phyloP scores from a whole-genome alignment of 2,329 filamentous ascomycete genomes.

The Nemania sp. region DNA sequence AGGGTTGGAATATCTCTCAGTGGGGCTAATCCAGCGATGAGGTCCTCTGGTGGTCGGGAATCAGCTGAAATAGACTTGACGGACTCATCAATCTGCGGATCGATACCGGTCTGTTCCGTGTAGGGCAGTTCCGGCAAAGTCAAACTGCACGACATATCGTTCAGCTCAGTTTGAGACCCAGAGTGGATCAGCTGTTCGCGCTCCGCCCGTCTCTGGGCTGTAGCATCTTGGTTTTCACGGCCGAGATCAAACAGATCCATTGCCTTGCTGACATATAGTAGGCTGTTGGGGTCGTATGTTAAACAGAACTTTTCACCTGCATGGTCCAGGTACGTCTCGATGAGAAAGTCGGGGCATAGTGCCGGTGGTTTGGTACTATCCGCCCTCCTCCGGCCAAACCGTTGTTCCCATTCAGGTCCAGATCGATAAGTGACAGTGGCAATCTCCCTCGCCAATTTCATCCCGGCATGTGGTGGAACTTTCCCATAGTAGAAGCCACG shows the following conservation, averaged over 20 bases:
- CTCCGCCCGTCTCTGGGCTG: slow-evolving; percentile 63
- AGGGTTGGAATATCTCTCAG: slow-evolving; percentile 79
- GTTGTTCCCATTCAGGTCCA: slow-evolving; percentile 95
- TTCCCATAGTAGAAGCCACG: slow-evolving; percentile 89
- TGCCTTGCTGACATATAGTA: slow-evolving; percentile 95
- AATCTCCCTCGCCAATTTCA: slow-evolving; percentile 97
- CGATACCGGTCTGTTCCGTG: slow-evolving; percentile 70
- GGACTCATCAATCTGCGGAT: slow-evolving; percentile 42
- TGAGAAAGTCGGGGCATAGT: slow-evolving; percentile 94
- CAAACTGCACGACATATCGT: slow-evolving; percentile 69
- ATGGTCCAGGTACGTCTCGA: slow-evolving; percentile 97
- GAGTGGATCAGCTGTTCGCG: slow-evolving; percentile 61
- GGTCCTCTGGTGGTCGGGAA: slow-evolving; percentile 71
- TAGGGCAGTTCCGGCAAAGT: slow-evolving; percentile 84
- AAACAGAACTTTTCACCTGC: slow-evolving; percentile 98
- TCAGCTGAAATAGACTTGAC: slow-evolving; percentile 38
- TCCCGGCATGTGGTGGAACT: slow-evolving; percentile 89
- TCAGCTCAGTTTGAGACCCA: slow-evolving; percentile 40
- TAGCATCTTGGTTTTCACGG: slow-evolving; percentile 65
- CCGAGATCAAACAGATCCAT: slow-evolving; percentile 98
- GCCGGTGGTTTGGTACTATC: slow-evolving; percentile 86
- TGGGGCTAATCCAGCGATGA: slow-evolving; percentile 73
- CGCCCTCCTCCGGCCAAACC: slow-evolving; percentile 85
- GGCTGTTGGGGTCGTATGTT: slow-evolving; percentile 92
- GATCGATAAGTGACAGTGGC: slow-evolving; percentile 97